phyloP scores from a whole-genome alignment of 768 basidiomycete species.

The Trametes elegans region DNA sequence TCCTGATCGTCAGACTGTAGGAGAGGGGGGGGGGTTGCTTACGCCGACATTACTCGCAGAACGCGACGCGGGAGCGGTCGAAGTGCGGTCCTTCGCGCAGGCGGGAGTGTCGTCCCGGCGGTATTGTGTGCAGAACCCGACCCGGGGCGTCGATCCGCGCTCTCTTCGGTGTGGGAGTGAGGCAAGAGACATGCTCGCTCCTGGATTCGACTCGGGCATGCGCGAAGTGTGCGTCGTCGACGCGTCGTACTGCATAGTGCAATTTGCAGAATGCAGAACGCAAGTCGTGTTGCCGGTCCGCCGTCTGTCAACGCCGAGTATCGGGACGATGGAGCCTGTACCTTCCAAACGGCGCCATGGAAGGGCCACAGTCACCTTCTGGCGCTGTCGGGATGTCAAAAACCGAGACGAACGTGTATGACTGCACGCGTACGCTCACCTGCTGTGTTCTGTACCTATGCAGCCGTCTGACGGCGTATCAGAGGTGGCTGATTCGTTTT shows the following conservation, averaged over 20 bases:
- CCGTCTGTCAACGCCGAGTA: not conserved
- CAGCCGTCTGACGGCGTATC: no score
- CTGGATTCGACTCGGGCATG: not conserved
- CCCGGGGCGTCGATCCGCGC: not conserved
- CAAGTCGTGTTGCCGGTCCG: not conserved
- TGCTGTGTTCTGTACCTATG: not conserved
- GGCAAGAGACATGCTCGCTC: no score
- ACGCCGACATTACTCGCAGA: slow-evolving; percentile 7
- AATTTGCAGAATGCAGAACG: not conserved
- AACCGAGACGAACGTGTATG: not conserved
- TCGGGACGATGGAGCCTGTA: not conserved
- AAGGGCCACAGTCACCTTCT: not conserved
- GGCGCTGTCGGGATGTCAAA: not conserved
- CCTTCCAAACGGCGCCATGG: not conserved
- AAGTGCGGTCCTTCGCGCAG: not conserved
- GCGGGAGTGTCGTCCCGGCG: not conserved
- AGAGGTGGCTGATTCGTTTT: no score
- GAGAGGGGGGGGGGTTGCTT: no score
- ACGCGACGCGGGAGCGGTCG: no score
- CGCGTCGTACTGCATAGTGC: not conserved
- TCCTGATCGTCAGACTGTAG: not conserved
- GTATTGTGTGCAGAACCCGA: not conserved
- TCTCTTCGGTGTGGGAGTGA: no score
- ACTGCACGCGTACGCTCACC: not conserved
- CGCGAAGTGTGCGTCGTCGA: not conserved